phyloP scores from a whole-genome alignment of 805 yeast genomes.

The Zygosaccharomyces gambellarensis region DNA sequence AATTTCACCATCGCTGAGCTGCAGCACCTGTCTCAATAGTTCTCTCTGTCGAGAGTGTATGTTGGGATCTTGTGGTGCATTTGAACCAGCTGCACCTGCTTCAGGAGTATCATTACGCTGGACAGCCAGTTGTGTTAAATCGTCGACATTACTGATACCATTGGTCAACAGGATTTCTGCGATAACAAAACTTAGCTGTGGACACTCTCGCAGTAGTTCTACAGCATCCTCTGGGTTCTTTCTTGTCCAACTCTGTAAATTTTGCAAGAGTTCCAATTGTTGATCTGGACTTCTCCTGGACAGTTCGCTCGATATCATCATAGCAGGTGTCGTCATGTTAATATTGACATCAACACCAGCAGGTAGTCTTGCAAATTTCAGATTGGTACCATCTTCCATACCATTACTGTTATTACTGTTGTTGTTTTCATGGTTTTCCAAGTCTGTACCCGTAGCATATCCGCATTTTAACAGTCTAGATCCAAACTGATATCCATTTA shows the following conservation, averaged over 20 bases:
- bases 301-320: conserved; percentile 35
- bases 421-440: conserved; percentile 15
- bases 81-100: conserved; percentile 22
- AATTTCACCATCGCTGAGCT: conserved; percentile 49
- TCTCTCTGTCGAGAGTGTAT: conserved; percentile 38
- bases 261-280: conserved; percentile 26
- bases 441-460: conserved; percentile 52
- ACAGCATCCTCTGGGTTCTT: conserved; percentile 55
- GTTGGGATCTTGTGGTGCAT: conserved; percentile 25
- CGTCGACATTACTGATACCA: conserved; percentile 33
- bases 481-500: conserved; percentile 75
- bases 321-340: conserved; percentile 37
- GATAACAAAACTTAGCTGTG: conserved; percentile 78
- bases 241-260: conserved; percentile 49
- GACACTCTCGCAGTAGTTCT: conserved; percentile 59
- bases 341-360: conserved; percentile 44
- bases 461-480: conserved; percentile 69
- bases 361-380: conserved; percentile 48
- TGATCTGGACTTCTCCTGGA: conserved; percentile 22
- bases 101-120: conserved; percentile 20
- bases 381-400: conserved; percentile 8
- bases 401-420: conserved; percentile 10
- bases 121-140: conserved; percentile 34
- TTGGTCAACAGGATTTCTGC: conserved; percentile 61
- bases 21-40: conserved; percentile 48